Evolutionary conservation across 2,329 filamentous ascomycete species (phyloP).

Genomic region (Aspergillus fumigatiaffinis): DNA sequence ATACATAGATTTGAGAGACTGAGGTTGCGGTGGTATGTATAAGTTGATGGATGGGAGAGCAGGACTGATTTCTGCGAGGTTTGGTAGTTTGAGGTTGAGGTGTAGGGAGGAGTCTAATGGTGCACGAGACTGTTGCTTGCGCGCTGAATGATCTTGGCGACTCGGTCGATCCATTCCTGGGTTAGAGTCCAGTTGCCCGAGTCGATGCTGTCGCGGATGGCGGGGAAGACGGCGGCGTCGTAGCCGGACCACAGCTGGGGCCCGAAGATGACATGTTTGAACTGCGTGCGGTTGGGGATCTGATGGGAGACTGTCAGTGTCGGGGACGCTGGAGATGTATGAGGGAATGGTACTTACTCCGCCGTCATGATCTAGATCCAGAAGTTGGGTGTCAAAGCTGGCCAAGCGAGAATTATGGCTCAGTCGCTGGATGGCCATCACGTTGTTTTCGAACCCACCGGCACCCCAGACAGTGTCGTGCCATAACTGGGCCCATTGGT

Average conservation of each 20-base stretch:
- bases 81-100: neutral
- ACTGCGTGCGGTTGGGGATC: constrained; percentile 85
- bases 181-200: constrained; percentile 66
- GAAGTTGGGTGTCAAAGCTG: constrained; percentile 73
- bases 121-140: constrained; percentile 53
- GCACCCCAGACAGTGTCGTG: constrained; percentile 65
- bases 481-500: constrained; percentile 75
- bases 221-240: constrained; percentile 69
- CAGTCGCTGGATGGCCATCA: constrained; percentile 63
- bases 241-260: constrained; percentile 73
- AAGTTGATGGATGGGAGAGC: neutral
- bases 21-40: neutral
- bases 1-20: neutral
- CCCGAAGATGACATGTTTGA: constrained; percentile 87
- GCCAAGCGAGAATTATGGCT: constrained; percentile 76
- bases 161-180: constrained; percentile 65
- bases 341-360: constrained; percentile 60
- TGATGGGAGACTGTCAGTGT: constrained; percentile 28
- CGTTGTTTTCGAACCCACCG: constrained; percentile 71
- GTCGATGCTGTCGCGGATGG: constrained; percentile 76
- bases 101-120: constrained; percentile 18
- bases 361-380: constrained; percentile 68
- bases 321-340: neutral
- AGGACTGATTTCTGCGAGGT: neutral
- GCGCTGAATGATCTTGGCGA: constrained; percentile 61